Conservation (phyloP, 441 rosid species). For the Pelargonium cotyledonis region DNA sequence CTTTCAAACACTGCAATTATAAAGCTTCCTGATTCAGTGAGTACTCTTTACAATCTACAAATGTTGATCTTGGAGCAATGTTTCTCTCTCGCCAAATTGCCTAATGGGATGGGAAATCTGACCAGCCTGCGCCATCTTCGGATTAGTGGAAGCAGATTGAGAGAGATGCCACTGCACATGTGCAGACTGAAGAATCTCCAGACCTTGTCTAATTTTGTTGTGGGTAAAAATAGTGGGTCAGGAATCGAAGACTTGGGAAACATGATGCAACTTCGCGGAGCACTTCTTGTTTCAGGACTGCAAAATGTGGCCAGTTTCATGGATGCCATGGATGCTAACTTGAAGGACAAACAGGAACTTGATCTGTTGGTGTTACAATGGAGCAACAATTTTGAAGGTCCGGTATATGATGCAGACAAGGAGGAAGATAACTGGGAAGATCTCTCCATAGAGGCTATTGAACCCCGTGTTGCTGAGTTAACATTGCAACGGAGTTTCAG, state of each 20-base stretch:
- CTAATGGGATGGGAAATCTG: slow-evolving; percentile 21
- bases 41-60: slow-evolving; percentile 26
- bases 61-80: slow-evolving; percentile 25
- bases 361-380: slow-evolving; percentile 24
- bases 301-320: slow-evolving; percentile 19
- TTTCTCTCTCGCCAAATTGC: slow-evolving; percentile 22
- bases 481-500: slow-evolving; percentile 1
- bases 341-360: slow-evolving; percentile 27
- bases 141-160: slow-evolving; percentile 24
- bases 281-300: slow-evolving; percentile 27
- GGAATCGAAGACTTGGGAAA: slow-evolving; percentile 25
- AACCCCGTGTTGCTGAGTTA: slow-evolving; percentile 3
- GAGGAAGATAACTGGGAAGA: slow-evolving; percentile 12
- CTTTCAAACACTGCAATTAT: slow-evolving; percentile 25
- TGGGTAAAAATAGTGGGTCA: slow-evolving; percentile 22
- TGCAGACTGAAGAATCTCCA: slow-evolving; percentile 28
- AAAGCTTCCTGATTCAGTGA: slow-evolving; percentile 23
- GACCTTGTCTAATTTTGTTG: slow-evolving; percentile 27
- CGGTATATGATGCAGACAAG: slow-evolving; percentile 19
- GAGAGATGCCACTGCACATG: slow-evolving; percentile 35
- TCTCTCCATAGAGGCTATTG: slow-evolving; percentile 20
- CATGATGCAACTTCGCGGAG: slow-evolving; percentile 25
- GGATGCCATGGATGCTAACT: slow-evolving; percentile 33
- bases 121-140: slow-evolving; percentile 30
- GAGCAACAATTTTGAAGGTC: slow-evolving; percentile 20